Evolutionary conservation across 305 asterid species (phyloP).

Genomic region (Andrographis paniculata): DNA sequence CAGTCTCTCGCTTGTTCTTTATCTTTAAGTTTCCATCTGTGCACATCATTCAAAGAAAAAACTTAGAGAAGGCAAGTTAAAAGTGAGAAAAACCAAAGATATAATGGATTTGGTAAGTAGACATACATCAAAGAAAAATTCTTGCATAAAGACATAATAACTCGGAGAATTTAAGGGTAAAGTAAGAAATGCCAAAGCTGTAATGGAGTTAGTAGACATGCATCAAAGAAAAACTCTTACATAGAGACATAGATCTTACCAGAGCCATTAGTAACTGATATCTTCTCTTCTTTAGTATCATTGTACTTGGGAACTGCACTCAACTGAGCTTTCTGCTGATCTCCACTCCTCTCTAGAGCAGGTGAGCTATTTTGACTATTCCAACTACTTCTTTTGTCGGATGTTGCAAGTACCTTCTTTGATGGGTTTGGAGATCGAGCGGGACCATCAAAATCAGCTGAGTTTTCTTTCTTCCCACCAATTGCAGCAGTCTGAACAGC

Average conservation of each 20-base stretch:
- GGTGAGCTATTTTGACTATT: conserved; percentile 37
- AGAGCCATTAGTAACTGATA: conserved; percentile 30
- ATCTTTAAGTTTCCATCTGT: conserved; percentile 48
- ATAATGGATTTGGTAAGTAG: background rate
- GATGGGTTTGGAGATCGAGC: conserved; percentile 35
- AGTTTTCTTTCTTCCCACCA: conserved; percentile 55
- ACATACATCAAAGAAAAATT: background rate
- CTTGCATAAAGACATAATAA: conserved; percentile 23
- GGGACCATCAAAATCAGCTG: conserved; percentile 49
- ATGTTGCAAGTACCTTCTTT: conserved; percentile 37
- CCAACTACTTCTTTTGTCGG: conserved; percentile 36
- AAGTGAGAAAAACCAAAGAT: background rate
- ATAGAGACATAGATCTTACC: conserved; percentile 53
- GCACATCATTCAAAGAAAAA: conserved; percentile 3
- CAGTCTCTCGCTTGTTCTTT: conserved; percentile 52
- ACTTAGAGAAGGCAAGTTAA: background rate
- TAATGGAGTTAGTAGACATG: conserved; percentile 2
- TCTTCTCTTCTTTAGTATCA: conserved; percentile 38
- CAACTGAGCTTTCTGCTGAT: conserved; percentile 33
- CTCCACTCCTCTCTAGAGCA: conserved; percentile 36
- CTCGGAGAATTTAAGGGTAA: background rate
- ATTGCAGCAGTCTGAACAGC: conserved; percentile 29
- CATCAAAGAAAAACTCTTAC: background rate
- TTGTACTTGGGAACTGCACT: conserved; percentile 32
- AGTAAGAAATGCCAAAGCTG: background rate